A percentile compares a stretch with the other conserved stretches of the same genome.
Evolutionary conservation across 2,329 filamentous ascomycete genomes (phyloP).

Genomic region (Fusarium nygamai): DNA sequence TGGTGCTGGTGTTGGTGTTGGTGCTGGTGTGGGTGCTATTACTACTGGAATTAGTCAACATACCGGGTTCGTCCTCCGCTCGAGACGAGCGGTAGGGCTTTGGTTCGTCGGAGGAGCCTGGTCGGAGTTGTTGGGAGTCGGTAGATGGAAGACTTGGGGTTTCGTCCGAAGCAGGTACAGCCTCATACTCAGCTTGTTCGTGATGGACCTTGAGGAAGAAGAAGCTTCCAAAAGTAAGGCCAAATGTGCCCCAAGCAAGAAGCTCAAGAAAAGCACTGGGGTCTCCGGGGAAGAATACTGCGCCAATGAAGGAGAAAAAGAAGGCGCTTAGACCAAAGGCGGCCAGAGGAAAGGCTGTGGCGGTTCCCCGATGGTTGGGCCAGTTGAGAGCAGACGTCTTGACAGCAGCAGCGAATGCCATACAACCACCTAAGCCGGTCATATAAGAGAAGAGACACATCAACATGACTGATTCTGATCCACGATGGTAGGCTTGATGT

Average conservation of each 20-base stretch:
- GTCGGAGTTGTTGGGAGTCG: conserved; percentile 51
- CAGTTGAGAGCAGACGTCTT: conserved; percentile 92
- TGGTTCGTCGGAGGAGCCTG: conserved; percentile 55
- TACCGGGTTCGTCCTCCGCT: conserved; percentile 71
- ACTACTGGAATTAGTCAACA: conserved; percentile 54
- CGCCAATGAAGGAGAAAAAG: conserved; percentile 88
- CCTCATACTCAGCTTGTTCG: conserved; percentile 63
- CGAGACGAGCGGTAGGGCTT: conserved; percentile 52
- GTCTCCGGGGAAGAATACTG: conserved; percentile 82
- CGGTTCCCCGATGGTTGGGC: conserved; percentile 89
- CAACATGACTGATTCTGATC: conserved; percentile 64
- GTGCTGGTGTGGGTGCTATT: conserved; percentile 48
- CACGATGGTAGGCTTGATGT: conserved; percentile 78
- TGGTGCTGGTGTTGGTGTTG: too few relatives aligned
- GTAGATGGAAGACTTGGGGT: conserved; percentile 19
- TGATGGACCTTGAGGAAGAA: conserved; percentile 85
- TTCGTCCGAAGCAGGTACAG: conserved; percentile 55
- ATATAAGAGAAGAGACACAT: conserved; percentile 88
- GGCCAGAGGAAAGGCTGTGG: conserved; percentile 91
- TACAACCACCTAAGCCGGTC: conserved; percentile 88
- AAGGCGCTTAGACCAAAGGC: conserved; percentile 96
- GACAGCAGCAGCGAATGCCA: conserved; percentile 87
- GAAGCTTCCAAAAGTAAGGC: conserved; percentile 78
- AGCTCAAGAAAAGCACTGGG: conserved; percentile 84
- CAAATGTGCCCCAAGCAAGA: conserved; percentile 80